A percentile compares a stretch with the other conserved stretches of the same genome.
Conservation (phyloP, 345 rosid species). For the Orychophragmus violaceus region DNA sequence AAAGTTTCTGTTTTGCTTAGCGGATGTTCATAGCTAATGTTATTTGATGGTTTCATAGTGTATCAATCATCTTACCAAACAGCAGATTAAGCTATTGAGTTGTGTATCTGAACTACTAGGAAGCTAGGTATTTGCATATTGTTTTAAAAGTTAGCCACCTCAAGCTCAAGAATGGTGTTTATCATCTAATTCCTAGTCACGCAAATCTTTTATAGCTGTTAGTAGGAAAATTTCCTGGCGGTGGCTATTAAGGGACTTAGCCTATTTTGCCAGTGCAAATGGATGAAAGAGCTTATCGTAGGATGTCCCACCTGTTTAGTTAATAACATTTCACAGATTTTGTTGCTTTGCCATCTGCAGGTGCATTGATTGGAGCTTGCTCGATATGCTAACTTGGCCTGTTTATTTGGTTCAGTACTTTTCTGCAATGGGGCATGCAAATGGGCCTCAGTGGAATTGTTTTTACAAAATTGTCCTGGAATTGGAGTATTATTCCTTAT, state of each 20-base stretch:
- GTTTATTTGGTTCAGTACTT: too few species aligned
- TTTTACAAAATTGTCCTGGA: constrained; percentile 48
- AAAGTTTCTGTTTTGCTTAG: not conserved
- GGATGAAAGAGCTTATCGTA: not conserved
- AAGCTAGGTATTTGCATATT: not conserved
- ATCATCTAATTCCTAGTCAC: not conserved
- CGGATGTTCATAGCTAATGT: not conserved
- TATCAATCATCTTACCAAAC: not conserved
- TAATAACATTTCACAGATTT: not conserved
- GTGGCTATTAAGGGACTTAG: too few species aligned
- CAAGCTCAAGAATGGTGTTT: not conserved
- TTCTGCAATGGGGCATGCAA: constrained; percentile 52
- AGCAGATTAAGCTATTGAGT: not conserved
- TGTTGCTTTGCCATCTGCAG: constrained; percentile 38
- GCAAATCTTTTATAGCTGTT: not conserved
- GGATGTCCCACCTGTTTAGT: not conserved
- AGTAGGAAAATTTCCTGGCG: not conserved
- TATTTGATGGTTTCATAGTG: not conserved
- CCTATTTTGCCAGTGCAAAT: not conserved
- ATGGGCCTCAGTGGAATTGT: constrained; percentile 54
- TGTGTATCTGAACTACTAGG: not conserved
- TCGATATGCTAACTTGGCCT: constrained; percentile 81
- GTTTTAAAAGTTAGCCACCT: not conserved
- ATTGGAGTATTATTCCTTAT: constrained; percentile 57
- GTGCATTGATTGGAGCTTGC: constrained; percentile 78